Evolutionary conservation across 495 filamentous ascomycete genomes (phyloP).

Genomic region (Aspergillus conjunctus): DNA sequence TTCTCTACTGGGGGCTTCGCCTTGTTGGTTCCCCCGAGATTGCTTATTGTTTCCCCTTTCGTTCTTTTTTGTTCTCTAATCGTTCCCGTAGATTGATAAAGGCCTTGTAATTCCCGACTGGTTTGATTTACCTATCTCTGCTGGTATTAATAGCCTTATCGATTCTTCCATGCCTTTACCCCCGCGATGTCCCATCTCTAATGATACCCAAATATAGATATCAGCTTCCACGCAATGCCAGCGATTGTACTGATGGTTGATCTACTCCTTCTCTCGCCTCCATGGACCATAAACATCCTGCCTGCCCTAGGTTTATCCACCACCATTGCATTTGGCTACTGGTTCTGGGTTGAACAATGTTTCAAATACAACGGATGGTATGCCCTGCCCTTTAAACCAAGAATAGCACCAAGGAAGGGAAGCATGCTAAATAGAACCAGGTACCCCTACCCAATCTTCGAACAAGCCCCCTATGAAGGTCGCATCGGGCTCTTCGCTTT

Average conservation of each 20-base stretch:
- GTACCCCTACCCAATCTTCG: conserved; percentile 89
- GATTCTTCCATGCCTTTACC: background rate
- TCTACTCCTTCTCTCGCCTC: conserved; percentile 74
- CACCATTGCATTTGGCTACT: conserved; percentile 72
- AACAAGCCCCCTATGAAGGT: conserved; percentile 58
- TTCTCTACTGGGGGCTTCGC: conserved; percentile 83
- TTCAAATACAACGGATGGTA: conserved; percentile 74
- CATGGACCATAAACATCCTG: conserved; percentile 69
- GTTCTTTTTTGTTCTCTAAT: conserved; percentile 9
- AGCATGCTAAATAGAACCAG: conserved; percentile 33
- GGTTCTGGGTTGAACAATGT: conserved; percentile 86
- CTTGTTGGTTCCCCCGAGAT: conserved; percentile 28
- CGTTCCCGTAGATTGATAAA: conserved; percentile 61
- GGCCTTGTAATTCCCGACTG: conserved; percentile 57
- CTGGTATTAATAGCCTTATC: conserved; percentile 35
- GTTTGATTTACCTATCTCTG: conserved; percentile 45
- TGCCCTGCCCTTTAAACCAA: conserved; percentile 22
- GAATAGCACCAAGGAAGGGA: background rate
- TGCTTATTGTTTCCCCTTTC: conserved; percentile 5
- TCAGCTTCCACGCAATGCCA: conserved; percentile 80
- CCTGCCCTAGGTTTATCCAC: conserved; percentile 64
- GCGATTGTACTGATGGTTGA: conserved; percentile 71
- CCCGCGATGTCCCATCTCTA: background rate
- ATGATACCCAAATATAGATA: conserved; percentile 47
- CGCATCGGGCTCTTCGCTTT: conserved; percentile 68